Percentiles rank a stretch among this genome's conserved stretches.
Conservation (phyloP, 176 grass and related monocot genomes). For the Bothriochloa decipiens region DNA sequence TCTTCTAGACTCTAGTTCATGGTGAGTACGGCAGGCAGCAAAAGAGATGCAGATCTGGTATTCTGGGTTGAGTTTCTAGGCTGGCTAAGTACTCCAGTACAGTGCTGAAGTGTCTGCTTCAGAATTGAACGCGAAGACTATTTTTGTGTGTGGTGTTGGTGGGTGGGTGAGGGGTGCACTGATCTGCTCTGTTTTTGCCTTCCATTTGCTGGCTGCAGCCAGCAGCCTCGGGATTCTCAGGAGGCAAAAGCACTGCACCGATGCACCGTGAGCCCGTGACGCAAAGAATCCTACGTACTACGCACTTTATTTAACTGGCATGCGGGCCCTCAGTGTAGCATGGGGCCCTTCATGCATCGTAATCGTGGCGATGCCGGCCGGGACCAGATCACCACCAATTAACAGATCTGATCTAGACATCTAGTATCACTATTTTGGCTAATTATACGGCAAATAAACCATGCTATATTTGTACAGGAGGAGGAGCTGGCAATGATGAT, state of each 20-base stretch:
- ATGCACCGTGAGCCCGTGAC: not conserved
- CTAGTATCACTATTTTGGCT: not conserved
- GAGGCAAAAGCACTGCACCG: not conserved
- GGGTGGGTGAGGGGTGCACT: not conserved
- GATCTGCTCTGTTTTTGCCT: constrained; percentile 32
- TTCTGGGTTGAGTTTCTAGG: too few species aligned
- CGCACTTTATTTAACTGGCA: not conserved
- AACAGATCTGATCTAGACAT: constrained; percentile 3
- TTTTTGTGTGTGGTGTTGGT: not conserved
- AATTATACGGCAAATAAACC: not conserved
- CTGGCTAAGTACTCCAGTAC: too few species aligned
- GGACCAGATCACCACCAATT: not conserved
- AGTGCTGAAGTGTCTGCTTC: not conserved
- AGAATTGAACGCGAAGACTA: not conserved
- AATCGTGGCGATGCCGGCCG: not conserved
- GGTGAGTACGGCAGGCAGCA: not conserved
- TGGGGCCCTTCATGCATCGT: not conserved
- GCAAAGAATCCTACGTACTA: not conserved
- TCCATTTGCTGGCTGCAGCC: too few species aligned
- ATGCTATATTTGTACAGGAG: not conserved
- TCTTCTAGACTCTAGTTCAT: not conserved
- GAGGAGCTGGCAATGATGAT: not conserved
- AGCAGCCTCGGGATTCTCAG: not conserved
- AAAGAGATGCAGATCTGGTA: not conserved
- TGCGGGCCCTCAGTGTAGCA: not conserved